Base-by-base conservation (phyloP, 2,329 filamentous ascomycete genomes). In the Whalleya microplaca region DNA sequence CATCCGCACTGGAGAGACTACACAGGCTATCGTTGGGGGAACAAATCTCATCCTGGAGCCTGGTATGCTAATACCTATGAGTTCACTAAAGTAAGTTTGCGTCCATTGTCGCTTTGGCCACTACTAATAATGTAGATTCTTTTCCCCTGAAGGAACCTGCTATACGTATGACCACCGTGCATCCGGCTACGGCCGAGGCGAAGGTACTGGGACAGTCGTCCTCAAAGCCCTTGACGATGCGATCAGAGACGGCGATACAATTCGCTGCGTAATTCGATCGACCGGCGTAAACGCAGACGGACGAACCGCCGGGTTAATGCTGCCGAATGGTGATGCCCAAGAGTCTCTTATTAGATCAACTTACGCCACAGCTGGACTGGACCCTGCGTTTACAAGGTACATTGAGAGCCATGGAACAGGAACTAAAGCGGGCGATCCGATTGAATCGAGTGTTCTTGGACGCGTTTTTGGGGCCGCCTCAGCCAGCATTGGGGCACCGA, bases 171-270 rank as follows among this genome's bases (percentile, higher is more conserved):
- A 78, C 46, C 56, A 65, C 10, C 63, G 67, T 12, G 77, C 74
- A 1, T 66, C 75, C 48, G 79, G 79, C 1, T 81, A 80, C 48
- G 75, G 69, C 0, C 71, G 76, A 21, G 76, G 75, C 2, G 79
- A 81, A 53, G 78, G 77, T 4, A 64, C 72, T 16, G 73, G 64
- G 1, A 65, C 71, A 7, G 50, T 81, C 9, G 46, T 78, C 1
- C 56, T 82, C 1, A 80, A 80, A 64, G 69, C 67, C 0, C 62
- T 80, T 0, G 66, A 69, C 2, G 72, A 75, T 48, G 79, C 79
- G 2, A 52, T 78, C 5, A 61, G 64, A n/a, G 76, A 76, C 42
- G 72, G 73, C 8, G 75, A 80, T 61, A 65, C 64, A 0, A 67
- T 73, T 21, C 65, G 65, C 20, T 67, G 60, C n/a, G 59, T 73